These are phyloP conservation scores for Acanthamoeba sp. DNA, from an alignment of 208 protist species.

Conservation along the genomic window DNA sequence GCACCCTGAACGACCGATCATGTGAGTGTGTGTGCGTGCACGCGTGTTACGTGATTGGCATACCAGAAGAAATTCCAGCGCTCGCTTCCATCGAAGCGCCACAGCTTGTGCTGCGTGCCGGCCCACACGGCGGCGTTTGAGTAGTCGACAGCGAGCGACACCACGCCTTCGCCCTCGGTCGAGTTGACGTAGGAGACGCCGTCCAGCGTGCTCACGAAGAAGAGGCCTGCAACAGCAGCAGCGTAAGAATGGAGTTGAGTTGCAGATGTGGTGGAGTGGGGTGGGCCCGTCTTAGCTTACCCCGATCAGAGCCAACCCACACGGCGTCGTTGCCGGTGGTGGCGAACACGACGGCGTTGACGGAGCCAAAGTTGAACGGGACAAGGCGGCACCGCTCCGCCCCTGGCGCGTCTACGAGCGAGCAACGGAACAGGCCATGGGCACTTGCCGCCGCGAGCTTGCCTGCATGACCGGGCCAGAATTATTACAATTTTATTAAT, in stretches of 20 bases:
- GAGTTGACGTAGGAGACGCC: slow-evolving; percentile 31
- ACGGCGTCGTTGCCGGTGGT: not conserved
- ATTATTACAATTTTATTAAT: not conserved
- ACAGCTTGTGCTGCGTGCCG: slow-evolving; percentile 45
- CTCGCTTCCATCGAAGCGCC: slow-evolving; percentile 56
- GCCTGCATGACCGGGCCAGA: not conserved
- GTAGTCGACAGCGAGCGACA: slow-evolving; percentile 3
- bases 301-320: slow-evolving; percentile 24
- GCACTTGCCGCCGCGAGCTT: slow-evolving; percentile 8
- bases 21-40: not conserved
- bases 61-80: slow-evolving; percentile 64
- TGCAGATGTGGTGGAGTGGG: too few species aligned
- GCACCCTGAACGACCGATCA: not conserved
- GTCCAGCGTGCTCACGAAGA: not conserved
- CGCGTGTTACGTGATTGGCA: not conserved
- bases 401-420: not conserved
- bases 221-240: not conserved
- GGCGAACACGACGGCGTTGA: slow-evolving; percentile 29
- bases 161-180: slow-evolving; percentile 47
- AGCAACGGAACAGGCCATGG: not conserved
- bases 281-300: too few species aligned
- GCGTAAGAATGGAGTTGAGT: too few species aligned
- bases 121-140: slow-evolving; percentile 8
- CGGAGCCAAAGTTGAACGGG: slow-evolving; percentile 30
- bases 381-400: slow-evolving; percentile 25